phyloP scores from a whole-genome alignment of 2,329 filamentous ascomycete species.

The Periconia sp. region DNA sequence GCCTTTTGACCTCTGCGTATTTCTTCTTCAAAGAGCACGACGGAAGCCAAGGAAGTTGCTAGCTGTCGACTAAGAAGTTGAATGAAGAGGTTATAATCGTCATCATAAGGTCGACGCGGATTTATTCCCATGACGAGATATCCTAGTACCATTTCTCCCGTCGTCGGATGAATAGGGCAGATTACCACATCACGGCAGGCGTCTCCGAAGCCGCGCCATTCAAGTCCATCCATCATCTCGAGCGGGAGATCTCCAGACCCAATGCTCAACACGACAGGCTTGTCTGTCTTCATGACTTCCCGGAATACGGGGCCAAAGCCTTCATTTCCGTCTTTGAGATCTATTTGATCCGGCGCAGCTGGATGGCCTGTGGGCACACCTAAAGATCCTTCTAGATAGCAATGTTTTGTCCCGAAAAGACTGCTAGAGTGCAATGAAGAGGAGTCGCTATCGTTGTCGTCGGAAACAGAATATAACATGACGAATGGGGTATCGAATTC shows the following conservation, averaged over 20 bases:
- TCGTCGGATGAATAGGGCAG: constrained; percentile 80
- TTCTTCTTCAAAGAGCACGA: constrained; percentile 83
- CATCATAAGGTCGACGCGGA: constrained; percentile 77
- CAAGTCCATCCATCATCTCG: constrained; percentile 69
- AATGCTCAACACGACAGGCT: constrained; percentile 71
- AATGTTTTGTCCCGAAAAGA: constrained; percentile 64
- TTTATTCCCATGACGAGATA: constrained; percentile 83
- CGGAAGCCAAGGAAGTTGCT: constrained; percentile 79
- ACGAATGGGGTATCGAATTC: constrained; percentile 78
- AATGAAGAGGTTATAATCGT: constrained; percentile 80
- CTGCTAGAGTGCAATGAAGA: constrained; percentile 75
- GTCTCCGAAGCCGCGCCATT: constrained; percentile 75
- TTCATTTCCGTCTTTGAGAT: constrained; percentile 71
- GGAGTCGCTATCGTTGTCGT: constrained; percentile 73
- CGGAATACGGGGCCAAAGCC: constrained; percentile 79
- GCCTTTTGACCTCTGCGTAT: constrained; percentile 76
- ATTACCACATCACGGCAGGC: constrained; percentile 73
- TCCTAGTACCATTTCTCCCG: constrained; percentile 73
- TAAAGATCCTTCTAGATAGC: constrained; percentile 73
- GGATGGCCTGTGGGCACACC: constrained; percentile 71
- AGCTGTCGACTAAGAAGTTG: constrained; percentile 76
- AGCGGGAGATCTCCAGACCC: constrained; percentile 69
- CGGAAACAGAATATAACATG: constrained; percentile 75
- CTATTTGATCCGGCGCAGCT: constrained; percentile 66
- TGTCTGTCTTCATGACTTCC: constrained; percentile 72